Evolutionary conservation across 805 yeast species (phyloP), one percentile per base, ranked within the genome.

Genomic region (Kazachstania viticola): DNA sequence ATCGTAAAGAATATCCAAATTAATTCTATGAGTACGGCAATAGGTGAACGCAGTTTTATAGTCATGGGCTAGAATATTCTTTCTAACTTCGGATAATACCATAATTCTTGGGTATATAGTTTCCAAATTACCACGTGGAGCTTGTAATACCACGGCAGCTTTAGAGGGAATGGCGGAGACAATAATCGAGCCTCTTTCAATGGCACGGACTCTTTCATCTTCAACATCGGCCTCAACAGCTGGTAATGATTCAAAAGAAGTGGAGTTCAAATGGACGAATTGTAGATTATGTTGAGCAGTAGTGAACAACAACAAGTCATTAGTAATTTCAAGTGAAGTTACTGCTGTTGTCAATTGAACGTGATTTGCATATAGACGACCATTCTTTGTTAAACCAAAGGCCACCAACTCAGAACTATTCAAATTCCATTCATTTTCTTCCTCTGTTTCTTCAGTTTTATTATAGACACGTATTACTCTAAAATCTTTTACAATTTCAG

Each of bases 121-220:
- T 56, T 91, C 99, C 43, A 91, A 61, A 48, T 91, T 91, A 39
- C 99, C 99, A 53, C 99, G 71, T 37, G 94, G 94, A 4, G 95
- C 95, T 55, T 91, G 95, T 32, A 91, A 63, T 4, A 83, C 75
- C 14, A 93, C 85, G 1, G 87, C 69, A 35, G 85, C 75, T 34
- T 73, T 79, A 0, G 88, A 73, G 1, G 96, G 95, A 47, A 85
- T 78, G 2, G 73, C 73, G 25, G 85, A 65, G 0, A 88, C 83
- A 29, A 91, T 57, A n/a, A 80, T 45, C 0, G 96, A 84, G 1
- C 98, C 97, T 42, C 95, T 69, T 58, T 91, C 99, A 33, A 91
- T 77, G 36, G 78, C 73, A 46, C 99, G 73, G 12, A 79, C 68
- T 58, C 96, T 73, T 60, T 88, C 98, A 54, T 84, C 95, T 27